Percentiles rank a stretch among this genome's conserved stretches.
Evolutionary conservation across 2,329 filamentous ascomycete species (phyloP).

Genomic region (Monilinia fructicola): DNA sequence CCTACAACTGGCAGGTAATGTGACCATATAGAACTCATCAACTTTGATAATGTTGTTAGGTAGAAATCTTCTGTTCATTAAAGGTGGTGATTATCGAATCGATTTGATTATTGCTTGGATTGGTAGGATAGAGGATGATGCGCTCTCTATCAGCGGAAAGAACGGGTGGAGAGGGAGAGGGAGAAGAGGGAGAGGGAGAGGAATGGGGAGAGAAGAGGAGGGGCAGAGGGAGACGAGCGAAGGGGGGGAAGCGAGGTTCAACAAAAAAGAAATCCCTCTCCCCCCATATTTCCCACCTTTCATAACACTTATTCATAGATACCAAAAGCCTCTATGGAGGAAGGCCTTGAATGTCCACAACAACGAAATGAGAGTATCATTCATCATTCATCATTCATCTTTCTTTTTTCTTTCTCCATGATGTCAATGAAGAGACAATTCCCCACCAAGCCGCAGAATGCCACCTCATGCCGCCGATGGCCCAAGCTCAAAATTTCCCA

Average conservation of each 20-base stretch:
- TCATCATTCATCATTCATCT: neutral
- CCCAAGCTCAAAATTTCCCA: slow-evolving; percentile 21
- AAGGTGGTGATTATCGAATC: neutral
- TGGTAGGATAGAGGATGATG: neutral
- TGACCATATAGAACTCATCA: neutral
- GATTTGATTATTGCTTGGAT: neutral
- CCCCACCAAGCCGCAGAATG: neutral
- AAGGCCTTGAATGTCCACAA: neutral
- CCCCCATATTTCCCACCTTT: too few species aligned
- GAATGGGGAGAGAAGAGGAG: too few species aligned
- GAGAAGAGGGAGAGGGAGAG: too few species aligned
- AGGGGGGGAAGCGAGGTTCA: too few species aligned
- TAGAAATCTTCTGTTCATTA: too few species aligned
- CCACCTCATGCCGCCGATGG: neutral
- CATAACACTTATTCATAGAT: too few species aligned
- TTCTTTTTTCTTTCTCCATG: neutral
- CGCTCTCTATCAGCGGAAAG: neutral
- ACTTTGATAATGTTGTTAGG: neutral
- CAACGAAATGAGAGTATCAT: neutral
- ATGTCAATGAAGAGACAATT: neutral
- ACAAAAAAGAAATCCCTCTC: too few species aligned
- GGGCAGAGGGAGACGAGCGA: too few species aligned
- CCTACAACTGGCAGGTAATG: neutral
- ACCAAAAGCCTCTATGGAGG: too few species aligned
- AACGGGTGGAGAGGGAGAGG: too few species aligned